Percentiles rank a stretch among this genome's conserved stretches.
Conservation (phyloP, 108 stramenopile genomes). For the Skeletonema costatum region DNA sequence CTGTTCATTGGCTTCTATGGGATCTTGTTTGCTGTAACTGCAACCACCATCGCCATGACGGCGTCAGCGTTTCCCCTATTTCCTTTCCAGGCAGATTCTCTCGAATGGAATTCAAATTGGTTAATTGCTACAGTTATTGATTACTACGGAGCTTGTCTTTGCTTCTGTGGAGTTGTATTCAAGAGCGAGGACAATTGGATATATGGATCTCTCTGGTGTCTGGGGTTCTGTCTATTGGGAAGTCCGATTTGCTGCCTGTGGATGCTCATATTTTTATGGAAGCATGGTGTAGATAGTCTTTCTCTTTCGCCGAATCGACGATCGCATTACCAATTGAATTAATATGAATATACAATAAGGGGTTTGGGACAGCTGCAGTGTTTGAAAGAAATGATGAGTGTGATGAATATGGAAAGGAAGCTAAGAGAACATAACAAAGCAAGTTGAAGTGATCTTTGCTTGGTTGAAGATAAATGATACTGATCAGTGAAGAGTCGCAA, state of each 20-base stretch:
- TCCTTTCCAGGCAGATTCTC: background rate
- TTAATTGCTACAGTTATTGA: constrained; percentile 14
- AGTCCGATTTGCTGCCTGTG: constrained; percentile 17
- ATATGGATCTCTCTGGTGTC: background rate
- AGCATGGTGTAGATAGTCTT: background rate
- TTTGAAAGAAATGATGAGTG: too few species aligned
- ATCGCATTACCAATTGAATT: background rate
- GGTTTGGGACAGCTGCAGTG: too few species aligned
- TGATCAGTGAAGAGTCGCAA: too few species aligned
- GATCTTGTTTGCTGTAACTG: background rate
- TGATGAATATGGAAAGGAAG: too few species aligned
- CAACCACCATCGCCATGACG: background rate
- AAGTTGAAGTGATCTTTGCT: too few species aligned
- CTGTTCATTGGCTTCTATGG: background rate
- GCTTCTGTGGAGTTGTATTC: constrained; percentile 7
- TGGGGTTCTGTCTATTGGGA: constrained; percentile 7
- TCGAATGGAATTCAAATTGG: constrained; percentile 10
- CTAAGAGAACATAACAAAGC: background rate
- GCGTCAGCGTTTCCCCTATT: constrained; percentile 1
- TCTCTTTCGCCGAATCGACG: background rate
- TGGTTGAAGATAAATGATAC: background rate
- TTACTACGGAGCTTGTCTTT: constrained; percentile 23
- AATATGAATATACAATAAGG: background rate
- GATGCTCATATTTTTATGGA: constrained; percentile 13
- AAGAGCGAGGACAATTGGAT: constrained; percentile 2